A percentile compares a stretch with the other conserved stretches of the same genome.
phyloP scores from a whole-genome alignment of 2,329 filamentous ascomycete genomes.

The Sporothrix humicola region DNA sequence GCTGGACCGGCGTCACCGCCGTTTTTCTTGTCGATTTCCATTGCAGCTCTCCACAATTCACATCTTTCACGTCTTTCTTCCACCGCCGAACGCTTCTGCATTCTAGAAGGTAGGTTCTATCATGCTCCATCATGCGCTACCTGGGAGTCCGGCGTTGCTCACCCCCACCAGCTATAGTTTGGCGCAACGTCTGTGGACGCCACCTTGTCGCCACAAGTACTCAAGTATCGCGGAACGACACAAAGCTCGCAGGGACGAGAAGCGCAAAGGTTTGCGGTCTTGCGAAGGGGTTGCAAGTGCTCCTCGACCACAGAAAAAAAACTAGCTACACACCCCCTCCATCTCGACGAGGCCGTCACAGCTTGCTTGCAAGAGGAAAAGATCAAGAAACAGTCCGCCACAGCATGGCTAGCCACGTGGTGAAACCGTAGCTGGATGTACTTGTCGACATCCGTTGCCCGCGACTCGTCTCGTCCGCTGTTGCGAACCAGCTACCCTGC shows the following conservation, averaged over 20 bases:
- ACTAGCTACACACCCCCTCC: constrained; percentile 14
- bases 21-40: background rate
- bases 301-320: background rate
- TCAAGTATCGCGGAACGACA: constrained; percentile 18
- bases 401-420: constrained; percentile 27
- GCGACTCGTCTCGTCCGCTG: background rate
- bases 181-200: constrained; percentile 5
- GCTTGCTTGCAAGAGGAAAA: background rate
- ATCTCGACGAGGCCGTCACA: background rate
- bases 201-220: constrained; percentile 25
- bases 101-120: background rate
- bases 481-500: background rate
- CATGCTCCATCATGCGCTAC: background rate
- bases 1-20: background rate
- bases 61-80: background rate
- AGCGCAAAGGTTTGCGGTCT: background rate
- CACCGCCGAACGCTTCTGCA: background rate
- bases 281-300: background rate
- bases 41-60: background rate
- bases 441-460: background rate
- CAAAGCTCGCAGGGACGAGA: background rate
- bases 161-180: background rate
- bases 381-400: background rate
- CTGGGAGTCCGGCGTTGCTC: background rate
- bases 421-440: background rate